Percentiles rank a stretch among this genome's conserved stretches.
Evolutionary conservation across 2,329 filamentous ascomycete species (phyloP).

Genomic region (Emergomyces pasteurianus): DNA sequence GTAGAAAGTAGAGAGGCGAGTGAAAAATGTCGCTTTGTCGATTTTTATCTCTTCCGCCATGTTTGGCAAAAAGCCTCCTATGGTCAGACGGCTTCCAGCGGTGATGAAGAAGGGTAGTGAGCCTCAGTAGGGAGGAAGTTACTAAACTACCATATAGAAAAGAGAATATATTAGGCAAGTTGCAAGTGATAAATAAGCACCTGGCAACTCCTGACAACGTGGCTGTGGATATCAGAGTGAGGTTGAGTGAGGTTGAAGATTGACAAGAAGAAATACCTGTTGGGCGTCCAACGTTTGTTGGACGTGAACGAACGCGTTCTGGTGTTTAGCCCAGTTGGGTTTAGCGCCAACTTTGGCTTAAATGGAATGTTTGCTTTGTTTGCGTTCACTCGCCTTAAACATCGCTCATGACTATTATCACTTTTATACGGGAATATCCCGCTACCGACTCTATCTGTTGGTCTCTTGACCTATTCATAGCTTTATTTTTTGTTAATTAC

Average conservation of each 20-base stretch:
- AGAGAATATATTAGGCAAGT: not conserved
- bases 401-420: not conserved
- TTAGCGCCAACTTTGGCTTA: not conserved
- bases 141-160: not conserved
- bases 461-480: not conserved
- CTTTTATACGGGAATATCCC: not conserved
- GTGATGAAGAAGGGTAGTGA: not conserved
- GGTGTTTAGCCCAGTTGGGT: not conserved
- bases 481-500: not conserved
- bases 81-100: not conserved
- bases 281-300: too few species aligned
- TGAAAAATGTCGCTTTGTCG: conserved; percentile 86
- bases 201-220: not conserved
- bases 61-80: conserved; percentile 5
- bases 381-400: not conserved
- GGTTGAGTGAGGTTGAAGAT: not conserved
- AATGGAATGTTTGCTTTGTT: conserved; percentile 14
- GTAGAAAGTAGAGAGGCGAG: conserved; percentile 76
- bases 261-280: not conserved
- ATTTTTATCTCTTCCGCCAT: conserved; percentile 84
- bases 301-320: not conserved
- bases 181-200: not conserved
- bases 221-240: not conserved
- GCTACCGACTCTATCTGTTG: not conserved
- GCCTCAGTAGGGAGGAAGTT: not conserved